Conservation (phyloP, 305 asterid genomes). For the Plantago lanceolata region DNA sequence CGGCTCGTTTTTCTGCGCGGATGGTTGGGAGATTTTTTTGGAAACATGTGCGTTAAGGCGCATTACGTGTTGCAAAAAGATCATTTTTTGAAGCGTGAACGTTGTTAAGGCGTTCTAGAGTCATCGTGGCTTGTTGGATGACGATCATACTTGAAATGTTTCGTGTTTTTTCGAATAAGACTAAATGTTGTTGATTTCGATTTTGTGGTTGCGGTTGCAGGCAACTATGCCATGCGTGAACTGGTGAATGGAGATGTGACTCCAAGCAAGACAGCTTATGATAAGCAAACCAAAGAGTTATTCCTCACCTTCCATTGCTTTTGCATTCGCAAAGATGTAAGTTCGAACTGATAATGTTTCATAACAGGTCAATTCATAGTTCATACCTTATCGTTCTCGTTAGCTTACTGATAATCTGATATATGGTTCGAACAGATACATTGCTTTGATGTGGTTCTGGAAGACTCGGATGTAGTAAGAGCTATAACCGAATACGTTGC, state of each 20-base stretch:
- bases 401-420: neutral
- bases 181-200: neutral
- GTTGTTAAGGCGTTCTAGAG: too few relatives aligned
- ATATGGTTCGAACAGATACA: slow-evolving; percentile 54
- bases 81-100: too few relatives aligned
- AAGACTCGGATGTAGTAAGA: slow-evolving; percentile 55
- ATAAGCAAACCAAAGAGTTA: slow-evolving; percentile 46
- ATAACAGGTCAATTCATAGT: too few relatives aligned
- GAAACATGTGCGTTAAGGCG: too few relatives aligned
- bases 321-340: slow-evolving; percentile 78
- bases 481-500: slow-evolving; percentile 70
- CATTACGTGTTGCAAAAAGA: too few relatives aligned
- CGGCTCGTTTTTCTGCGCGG: neutral
- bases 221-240: slow-evolving; percentile 30
- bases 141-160: too few relatives aligned
- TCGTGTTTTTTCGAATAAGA: too few relatives aligned
- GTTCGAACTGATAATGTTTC: slow-evolving; percentile 24
- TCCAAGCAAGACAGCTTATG: slow-evolving; percentile 32
- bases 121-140: too few relatives aligned
- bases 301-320: slow-evolving; percentile 81
- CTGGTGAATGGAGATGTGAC: slow-evolving; percentile 26
- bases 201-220: slow-evolving; percentile 36
- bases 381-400: neutral
- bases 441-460: slow-evolving; percentile 63
- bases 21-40: too few relatives aligned